Percentiles rank a stretch among this genome's conserved stretches.
phyloP scores from a whole-genome alignment of 2,329 filamentous ascomycete genomes.

The Hypomyces rosellus region DNA sequence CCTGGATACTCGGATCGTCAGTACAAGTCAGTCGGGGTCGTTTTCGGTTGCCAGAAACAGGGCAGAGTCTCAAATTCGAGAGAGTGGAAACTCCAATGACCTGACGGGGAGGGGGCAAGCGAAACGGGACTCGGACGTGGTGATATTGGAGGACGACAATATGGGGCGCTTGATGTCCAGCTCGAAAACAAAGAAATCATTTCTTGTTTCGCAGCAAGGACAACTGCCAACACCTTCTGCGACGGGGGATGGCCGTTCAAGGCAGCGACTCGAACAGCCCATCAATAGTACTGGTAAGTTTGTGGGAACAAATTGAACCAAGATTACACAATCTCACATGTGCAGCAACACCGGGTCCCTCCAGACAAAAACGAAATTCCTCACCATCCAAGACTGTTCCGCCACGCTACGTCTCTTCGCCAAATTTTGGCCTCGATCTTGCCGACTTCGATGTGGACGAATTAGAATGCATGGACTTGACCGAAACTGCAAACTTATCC shows the following conservation, averaged over 20 bases:
- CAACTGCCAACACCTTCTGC: conserved; percentile 36
- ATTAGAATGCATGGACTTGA: conserved; percentile 36
- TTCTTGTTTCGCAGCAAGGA: conserved; percentile 36
- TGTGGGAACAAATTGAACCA: neutral
- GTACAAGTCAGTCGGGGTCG: neutral
- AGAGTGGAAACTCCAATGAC: conserved; percentile 17
- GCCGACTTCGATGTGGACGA: conserved; percentile 30
- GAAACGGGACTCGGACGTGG: conserved; percentile 21
- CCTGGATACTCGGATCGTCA: conserved; percentile 6
- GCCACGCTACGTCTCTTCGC: conserved; percentile 11
- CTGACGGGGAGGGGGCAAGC: conserved; percentile 16
- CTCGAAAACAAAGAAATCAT: conserved; percentile 39
- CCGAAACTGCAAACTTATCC: conserved; percentile 28
- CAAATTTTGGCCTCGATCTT: conserved; percentile 25
- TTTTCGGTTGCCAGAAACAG: conserved; percentile 1
- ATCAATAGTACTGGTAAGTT: conserved; percentile 8
- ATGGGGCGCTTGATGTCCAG: conserved; percentile 43
- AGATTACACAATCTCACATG: neutral
- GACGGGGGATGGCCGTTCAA: conserved; percentile 15
- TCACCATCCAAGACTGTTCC: conserved; percentile 22
- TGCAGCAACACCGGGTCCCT: conserved; percentile 7
- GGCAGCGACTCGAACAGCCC: conserved; percentile 13
- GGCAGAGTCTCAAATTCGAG: neutral
- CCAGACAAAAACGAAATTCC: conserved; percentile 19
- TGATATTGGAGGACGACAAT: conserved; percentile 22